Evolutionary conservation across 2,329 filamentous ascomycete genomes (phyloP), one percentile per base, ranked within the genome.

Genomic region (Parascedosporium putredinis): DNA sequence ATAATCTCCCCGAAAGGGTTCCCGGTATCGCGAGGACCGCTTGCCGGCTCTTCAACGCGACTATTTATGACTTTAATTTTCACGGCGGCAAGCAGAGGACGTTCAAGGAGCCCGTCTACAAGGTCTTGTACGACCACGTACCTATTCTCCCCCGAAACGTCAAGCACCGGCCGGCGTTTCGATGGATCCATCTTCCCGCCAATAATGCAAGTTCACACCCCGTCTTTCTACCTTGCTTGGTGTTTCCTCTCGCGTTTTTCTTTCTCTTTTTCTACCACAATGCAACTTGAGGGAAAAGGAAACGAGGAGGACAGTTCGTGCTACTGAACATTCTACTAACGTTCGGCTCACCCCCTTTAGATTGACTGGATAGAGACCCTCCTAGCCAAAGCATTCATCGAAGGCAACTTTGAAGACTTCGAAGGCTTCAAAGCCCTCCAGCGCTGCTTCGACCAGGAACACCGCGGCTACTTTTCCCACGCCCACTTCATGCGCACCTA

Each of bases 321-420:
- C n/a, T n/a, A n/a, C n/a, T n/a, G n/a, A n/a, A n/a, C n/a, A n/a
- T n/a, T n/a, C n/a, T n/a, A n/a, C n/a, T n/a, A n/a, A n/a, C n/a
- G n/a, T n/a, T n/a, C n/a, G n/a, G n/a, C n/a, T n/a, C n/a, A n/a
- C n/a, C n/a, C 20, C 23, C 16, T 34, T 31, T 34, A 50, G 47
- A 50, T 50, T 25, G 38, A 40, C 24, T 50, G 47, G 47, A 42
- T 50, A 23, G 47, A 50, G 29, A 50, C 47, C 44, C 47, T 50
- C 4, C 27, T 50, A 9, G 38, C 47, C 3, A 50, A 50, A 20
- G 40, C 36, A 18, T 50, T 50, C 8, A 20, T 50, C 16, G 47
- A 50, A 18, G 47, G 38, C 1, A 42, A 44, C 22, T 50, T 50
- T 20, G 20, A 45, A 18, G 47, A 50, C 20, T 50, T 33, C n/a